Conservation (phyloP, 2,329 filamentous ascomycete species). For the Aspergillus sojae region DNA sequence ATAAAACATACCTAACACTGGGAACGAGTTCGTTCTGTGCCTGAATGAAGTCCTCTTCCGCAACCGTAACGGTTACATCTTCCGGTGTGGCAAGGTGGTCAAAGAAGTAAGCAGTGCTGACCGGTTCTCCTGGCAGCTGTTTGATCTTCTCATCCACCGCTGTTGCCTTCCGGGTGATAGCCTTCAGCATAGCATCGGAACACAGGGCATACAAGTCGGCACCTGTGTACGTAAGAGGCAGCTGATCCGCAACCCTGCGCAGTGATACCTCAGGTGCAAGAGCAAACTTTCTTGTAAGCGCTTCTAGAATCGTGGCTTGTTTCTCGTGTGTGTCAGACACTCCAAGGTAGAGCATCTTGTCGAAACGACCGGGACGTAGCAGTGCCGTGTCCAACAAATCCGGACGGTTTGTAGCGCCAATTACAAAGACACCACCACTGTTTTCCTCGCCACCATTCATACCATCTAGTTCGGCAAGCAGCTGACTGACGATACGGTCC, state of each 20-base stretch:
- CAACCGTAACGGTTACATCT: slow-evolving; percentile 85
- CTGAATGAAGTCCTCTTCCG: slow-evolving; percentile 81
- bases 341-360: slow-evolving; percentile 97
- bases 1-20: slow-evolving; percentile 63
- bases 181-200: slow-evolving; percentile 98
- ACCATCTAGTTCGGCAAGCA: slow-evolving; percentile 92
- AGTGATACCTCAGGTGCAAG: slow-evolving; percentile 80
- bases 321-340: slow-evolving; percentile 97
- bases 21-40: slow-evolving; percentile 88
- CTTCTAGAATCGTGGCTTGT: slow-evolving; percentile 91
- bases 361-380: slow-evolving; percentile 86
- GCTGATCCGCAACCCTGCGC: slow-evolving; percentile 67
- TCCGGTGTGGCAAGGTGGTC: slow-evolving; percentile 83
- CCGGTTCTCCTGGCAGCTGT: slow-evolving; percentile 57
- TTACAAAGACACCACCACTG: slow-evolving; percentile 85
- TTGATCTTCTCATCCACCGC: slow-evolving; percentile 82
- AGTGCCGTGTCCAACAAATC: slow-evolving; percentile 90
- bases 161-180: slow-evolving; percentile 85
- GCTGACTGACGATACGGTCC: slow-evolving; percentile 94
- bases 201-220: slow-evolving; percentile 97
- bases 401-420: slow-evolving; percentile 92
- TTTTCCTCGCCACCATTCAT: slow-evolving; percentile 92
- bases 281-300: slow-evolving; percentile 91
- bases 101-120: slow-evolving; percentile 93
- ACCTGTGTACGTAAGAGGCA: slow-evolving; percentile 96